These are phyloP conservation scores for Colletotrichum chlorophyti DNA, from an alignment of 2,329 filamentous ascomycete species.

Conservation along the genomic window DNA sequence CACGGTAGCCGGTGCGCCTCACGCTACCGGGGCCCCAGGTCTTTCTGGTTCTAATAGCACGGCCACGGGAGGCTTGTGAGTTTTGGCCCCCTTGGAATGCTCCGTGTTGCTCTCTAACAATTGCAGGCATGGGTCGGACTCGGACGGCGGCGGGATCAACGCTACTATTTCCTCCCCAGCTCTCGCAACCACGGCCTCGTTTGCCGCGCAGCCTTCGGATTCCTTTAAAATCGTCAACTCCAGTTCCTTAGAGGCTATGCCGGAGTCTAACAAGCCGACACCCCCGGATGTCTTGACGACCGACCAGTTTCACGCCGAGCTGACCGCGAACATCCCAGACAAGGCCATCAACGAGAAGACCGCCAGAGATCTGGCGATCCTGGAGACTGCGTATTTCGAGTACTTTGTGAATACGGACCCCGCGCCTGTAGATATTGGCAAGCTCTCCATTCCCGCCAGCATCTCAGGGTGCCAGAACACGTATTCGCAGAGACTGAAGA, in stretches of 20 bases:
- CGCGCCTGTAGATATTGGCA: slow-evolving; percentile 13
- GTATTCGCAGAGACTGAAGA: neutral
- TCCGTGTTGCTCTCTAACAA: neutral
- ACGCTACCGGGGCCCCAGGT: too few relatives aligned
- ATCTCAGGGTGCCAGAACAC: neutral
- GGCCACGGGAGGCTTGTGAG: too few relatives aligned
- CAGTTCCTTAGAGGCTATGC: neutral
- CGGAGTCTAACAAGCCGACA: slow-evolving; percentile 4
- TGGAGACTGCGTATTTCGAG: slow-evolving; percentile 24
- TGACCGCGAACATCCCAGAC: slow-evolving; percentile 7
- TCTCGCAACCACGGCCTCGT: slow-evolving; percentile 6
- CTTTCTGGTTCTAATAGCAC: too few relatives aligned
- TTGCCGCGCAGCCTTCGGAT: slow-evolving; percentile 14
- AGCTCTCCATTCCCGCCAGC: neutral
- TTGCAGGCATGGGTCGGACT: neutral
- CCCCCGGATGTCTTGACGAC: slow-evolving; percentile 8
- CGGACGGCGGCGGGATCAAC: neutral
- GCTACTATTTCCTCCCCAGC: slow-evolving; percentile 1
- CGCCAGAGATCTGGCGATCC: slow-evolving; percentile 7
- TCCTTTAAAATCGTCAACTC: slow-evolving; percentile 5
- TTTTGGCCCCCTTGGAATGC: too few relatives aligned
- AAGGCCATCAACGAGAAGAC: neutral
- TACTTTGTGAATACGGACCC: slow-evolving; percentile 18
- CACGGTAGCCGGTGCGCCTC: too few relatives aligned
- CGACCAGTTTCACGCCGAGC: slow-evolving; percentile 12